A percentile compares a stretch with the other conserved stretches of the same genome.
Conservation (phyloP, 495 filamentous ascomycete species). For the Hypoxylon fuscum region DNA sequence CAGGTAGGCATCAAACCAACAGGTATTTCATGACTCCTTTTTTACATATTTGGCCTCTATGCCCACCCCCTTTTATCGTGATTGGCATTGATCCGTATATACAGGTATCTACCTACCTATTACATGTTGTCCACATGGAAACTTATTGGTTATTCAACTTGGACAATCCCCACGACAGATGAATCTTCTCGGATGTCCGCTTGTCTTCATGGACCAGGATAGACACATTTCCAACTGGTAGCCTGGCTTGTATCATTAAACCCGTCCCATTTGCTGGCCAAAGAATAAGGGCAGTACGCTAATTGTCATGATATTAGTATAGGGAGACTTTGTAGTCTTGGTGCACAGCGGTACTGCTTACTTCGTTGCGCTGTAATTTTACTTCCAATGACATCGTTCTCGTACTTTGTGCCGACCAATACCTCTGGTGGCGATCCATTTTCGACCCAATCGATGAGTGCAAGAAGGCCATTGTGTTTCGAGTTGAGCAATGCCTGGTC, state of each 20-base stretch:
- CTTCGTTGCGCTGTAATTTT: conserved; percentile 41
- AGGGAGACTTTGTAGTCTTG: too few relatives aligned
- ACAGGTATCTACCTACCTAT: too few relatives aligned
- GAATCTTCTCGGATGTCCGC: too few relatives aligned
- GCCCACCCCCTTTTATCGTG: too few relatives aligned
- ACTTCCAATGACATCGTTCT: conserved; percentile 33
- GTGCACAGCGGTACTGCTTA: too few relatives aligned
- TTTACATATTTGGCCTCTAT: too few relatives aligned
- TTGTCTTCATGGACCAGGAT: neutral
- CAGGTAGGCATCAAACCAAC: too few relatives aligned
- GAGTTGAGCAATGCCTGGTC: conserved; percentile 51
- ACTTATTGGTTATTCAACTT: too few relatives aligned
- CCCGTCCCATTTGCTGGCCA: conserved; percentile 6
- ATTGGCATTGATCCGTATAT: too few relatives aligned
- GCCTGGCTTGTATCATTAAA: conserved; percentile 8
- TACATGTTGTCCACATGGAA: too few relatives aligned
- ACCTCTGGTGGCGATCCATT: conserved; percentile 40
- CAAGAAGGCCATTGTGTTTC: conserved; percentile 50
- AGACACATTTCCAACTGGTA: conserved; percentile 6
- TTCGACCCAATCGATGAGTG: conserved; percentile 57
- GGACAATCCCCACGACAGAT: too few relatives aligned
- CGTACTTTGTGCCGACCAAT: conserved; percentile 45
- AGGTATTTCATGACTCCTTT: too few relatives aligned
- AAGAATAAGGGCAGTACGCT: conserved; percentile 6
- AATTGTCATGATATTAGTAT: neutral